Percentiles rank a stretch among this genome's conserved stretches.
These are phyloP conservation scores for Cylindrotheca fusiformis DNA, from an alignment of 108 stramenopile genomes.

Conservation along the genomic window DNA sequence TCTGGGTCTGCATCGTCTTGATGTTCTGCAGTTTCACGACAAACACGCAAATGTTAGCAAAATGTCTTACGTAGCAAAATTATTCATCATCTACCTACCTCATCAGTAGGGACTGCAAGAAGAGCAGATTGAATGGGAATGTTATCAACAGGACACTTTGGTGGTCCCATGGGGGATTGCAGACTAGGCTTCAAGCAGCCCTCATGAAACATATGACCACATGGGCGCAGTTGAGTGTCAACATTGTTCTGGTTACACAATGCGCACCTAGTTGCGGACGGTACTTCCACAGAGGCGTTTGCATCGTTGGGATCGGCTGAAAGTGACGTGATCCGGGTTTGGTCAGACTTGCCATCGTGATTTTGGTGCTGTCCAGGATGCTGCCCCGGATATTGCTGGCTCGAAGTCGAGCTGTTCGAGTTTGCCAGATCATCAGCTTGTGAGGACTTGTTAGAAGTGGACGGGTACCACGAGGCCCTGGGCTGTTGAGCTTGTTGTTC, in stretches of 20 bases:
- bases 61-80: no score
- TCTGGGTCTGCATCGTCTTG: no score
- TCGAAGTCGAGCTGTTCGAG: conserved; percentile 15
- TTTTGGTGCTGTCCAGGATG: conserved; percentile 21
- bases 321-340: not conserved
- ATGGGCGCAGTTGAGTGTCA: conserved; percentile 89
- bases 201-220: conserved; percentile 91
- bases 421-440: no score
- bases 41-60: no score
- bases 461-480: not conserved
- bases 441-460: not conserved
- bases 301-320: conserved; percentile 17
- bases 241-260: conserved; percentile 69
- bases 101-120: conserved; percentile 79
- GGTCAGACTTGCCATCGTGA: conserved; percentile 2
- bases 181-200: conserved; percentile 83
- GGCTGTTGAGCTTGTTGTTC: conserved; percentile 33
- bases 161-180: conserved; percentile 60
- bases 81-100: conserved; percentile 42
- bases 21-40: no score
- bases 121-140: conserved; percentile 80
- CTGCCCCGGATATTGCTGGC: conserved; percentile 46
- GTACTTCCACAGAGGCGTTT: conserved; percentile 66
- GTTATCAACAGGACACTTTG: conserved; percentile 76
- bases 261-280: conserved; percentile 73